These are phyloP conservation scores for Fusarium stilboides DNA, from an alignment of 2,329 filamentous ascomycete species.

Conservation along the genomic window DNA sequence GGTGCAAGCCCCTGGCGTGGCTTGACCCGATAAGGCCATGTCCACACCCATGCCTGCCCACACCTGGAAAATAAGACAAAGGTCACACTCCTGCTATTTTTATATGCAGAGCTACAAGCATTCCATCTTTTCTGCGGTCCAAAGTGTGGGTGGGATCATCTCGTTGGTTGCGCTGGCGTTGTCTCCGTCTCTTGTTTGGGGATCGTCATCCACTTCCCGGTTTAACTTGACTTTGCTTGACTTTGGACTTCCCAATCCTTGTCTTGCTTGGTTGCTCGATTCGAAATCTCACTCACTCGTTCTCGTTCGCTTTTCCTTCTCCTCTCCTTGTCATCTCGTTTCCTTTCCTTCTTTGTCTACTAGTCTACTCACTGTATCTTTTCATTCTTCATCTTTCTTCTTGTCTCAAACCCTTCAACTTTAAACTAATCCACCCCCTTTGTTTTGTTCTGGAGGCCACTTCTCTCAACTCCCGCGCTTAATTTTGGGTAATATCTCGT, in stretches of 20 bases:
- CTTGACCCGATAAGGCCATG: constrained; percentile 50
- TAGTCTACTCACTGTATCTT: constrained; percentile 19
- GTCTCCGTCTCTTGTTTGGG: constrained; percentile 36
- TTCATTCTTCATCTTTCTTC: constrained; percentile 20
- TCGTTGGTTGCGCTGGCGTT: constrained; percentile 30
- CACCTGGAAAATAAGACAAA: constrained; percentile 24
- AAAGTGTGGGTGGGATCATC: constrained; percentile 40
- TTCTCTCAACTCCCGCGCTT: constrained; percentile 30
- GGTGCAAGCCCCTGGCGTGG: constrained; percentile 41
- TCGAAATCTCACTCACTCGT: constrained; percentile 33
- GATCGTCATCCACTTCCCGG: constrained; percentile 50
- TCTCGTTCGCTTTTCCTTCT: constrained; percentile 17
- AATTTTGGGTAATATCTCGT: constrained; percentile 41
- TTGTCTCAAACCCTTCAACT: constrained; percentile 25
- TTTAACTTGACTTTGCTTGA: constrained; percentile 36
- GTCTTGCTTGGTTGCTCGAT: constrained; percentile 22
- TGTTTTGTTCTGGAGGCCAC: constrained; percentile 33
- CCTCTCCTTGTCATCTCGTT: constrained; percentile 23
- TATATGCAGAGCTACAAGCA: constrained; percentile 27
- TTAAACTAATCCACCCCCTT: constrained; percentile 32
- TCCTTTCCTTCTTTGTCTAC: constrained; percentile 12
- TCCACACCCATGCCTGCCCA: constrained; percentile 23
- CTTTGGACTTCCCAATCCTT: constrained; percentile 17
- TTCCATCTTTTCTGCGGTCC: constrained; percentile 6
- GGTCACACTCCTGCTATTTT: constrained; percentile 28